Evolutionary conservation across 2,329 filamentous ascomycete species (phyloP).

Genomic region (Aspergillus cejpii): DNA sequence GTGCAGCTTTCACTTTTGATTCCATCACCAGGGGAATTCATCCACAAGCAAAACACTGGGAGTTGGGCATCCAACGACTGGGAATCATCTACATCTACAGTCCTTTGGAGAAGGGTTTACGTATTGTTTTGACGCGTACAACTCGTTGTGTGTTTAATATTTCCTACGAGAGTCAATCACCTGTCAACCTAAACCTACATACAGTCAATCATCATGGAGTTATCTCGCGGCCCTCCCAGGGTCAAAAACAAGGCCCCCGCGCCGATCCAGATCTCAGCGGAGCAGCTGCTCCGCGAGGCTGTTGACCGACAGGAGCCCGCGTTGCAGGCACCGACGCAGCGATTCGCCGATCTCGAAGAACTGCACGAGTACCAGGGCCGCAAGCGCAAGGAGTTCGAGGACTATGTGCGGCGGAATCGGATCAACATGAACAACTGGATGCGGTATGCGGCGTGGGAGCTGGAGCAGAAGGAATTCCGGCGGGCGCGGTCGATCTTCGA

Average conservation of each 20-base stretch:
- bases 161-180: constrained; percentile 1
- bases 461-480: constrained; percentile 95
- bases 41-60: constrained; percentile 2
- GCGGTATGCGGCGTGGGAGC: constrained; percentile 93
- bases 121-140: background rate
- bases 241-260: constrained; percentile 98
- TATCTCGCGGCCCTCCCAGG: constrained; percentile 80
- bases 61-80: constrained; percentile 4
- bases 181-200: background rate
- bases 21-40: background rate
- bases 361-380: constrained; percentile 94
- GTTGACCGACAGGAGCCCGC: constrained; percentile 90
- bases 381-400: constrained; percentile 93
- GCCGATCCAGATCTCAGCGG: constrained; percentile 84
- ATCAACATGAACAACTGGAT: constrained; percentile 99
- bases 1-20: constrained; percentile 12
- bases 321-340: constrained; percentile 83
- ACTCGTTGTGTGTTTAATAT: background rate
- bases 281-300: constrained; percentile 93
- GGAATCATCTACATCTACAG: too few relatives aligned
- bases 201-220: constrained; percentile 62
- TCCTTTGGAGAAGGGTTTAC: too few relatives aligned
- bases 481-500: constrained; percentile 91
- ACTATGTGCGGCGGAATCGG: constrained; percentile 91
- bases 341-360: constrained; percentile 94